Conservation (phyloP, 805 yeast species). For the Suhomyces faveliae region DNA sequence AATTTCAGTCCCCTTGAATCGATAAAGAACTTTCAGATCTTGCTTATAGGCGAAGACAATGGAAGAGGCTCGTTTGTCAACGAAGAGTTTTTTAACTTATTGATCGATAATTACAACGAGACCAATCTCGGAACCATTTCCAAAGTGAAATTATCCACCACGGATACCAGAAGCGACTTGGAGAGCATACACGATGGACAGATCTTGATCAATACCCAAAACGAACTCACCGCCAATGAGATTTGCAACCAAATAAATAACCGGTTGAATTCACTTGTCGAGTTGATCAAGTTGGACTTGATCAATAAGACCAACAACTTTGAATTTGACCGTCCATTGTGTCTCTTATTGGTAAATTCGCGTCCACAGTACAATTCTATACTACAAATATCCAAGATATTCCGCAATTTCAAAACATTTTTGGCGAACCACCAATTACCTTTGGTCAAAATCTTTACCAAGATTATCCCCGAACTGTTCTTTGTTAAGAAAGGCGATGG, state of each 20-base stretch:
- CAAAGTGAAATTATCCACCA: conserved; percentile 26
- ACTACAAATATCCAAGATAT: conserved; percentile 45
- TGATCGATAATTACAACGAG: conserved; percentile 46
- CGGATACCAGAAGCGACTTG: conserved; percentile 28
- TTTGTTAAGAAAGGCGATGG: conserved; percentile 20
- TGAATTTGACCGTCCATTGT: conserved; percentile 47
- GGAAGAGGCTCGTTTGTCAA: conserved; percentile 21
- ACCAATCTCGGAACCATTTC: conserved; percentile 48
- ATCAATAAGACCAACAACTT: conserved; percentile 40
- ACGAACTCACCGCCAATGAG: conserved; percentile 17
- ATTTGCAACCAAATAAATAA: conserved; percentile 31
- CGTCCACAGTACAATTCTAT: conserved; percentile 43
- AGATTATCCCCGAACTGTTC: conserved; percentile 32
- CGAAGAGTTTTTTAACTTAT: conserved; percentile 39
- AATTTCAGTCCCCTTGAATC: conserved; percentile 54
- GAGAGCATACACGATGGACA: conserved; percentile 30
- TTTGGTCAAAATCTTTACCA: conserved; percentile 37
- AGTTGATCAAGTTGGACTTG: conserved; percentile 37
- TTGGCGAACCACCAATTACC: conserved; percentile 41
- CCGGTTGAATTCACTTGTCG: conserved; percentile 32
- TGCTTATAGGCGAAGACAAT: conserved; percentile 42
- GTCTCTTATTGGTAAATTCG: conserved; percentile 51
- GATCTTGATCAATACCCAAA: conserved; percentile 21
- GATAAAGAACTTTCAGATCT: conserved; percentile 50
- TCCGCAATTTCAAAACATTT: conserved; percentile 44